Evolutionary conservation across 2,329 filamentous ascomycete genomes (phyloP).

Genomic region (Aspergillus sp.): DNA sequence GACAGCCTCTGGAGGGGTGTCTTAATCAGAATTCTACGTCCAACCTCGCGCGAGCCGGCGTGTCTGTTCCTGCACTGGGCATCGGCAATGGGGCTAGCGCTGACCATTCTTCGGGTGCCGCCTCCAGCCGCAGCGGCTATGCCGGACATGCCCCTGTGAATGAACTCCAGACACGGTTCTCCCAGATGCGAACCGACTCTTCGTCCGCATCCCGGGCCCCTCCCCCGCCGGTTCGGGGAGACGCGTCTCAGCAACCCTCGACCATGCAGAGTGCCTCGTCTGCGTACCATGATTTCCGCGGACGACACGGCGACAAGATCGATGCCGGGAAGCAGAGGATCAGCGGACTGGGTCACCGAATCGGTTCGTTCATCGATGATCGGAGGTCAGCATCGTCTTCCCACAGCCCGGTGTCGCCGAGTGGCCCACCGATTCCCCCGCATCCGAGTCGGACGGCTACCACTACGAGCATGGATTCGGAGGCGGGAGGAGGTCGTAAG

Average conservation of each 20-base stretch:
- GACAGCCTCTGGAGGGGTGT: conserved; percentile 33
- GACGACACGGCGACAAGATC: conserved; percentile 69
- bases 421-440: conserved; percentile 16
- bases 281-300: conserved; percentile 66
- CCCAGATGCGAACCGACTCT: conserved; percentile 48
- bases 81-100: conserved; percentile 53
- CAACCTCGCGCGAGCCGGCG: conserved; percentile 69
- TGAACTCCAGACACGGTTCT: conserved; percentile 69
- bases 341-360: conserved; percentile 45
- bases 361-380: conserved; percentile 49
- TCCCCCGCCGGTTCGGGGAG: conserved; percentile 35
- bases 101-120: conserved; percentile 26
- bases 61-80: conserved; percentile 75
- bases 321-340: conserved; percentile 59
- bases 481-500: conserved; percentile 33
- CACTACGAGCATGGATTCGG: conserved; percentile 28
- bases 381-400: conserved; percentile 31
- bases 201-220: conserved; percentile 24
- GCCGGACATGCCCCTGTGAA: conserved; percentile 50
- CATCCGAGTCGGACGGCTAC: conserved; percentile 25
- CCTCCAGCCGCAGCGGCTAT: conserved; percentile 21
- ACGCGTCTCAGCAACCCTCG: conserved; percentile 54
- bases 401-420: background rate
- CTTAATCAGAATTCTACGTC: conserved; percentile 61
- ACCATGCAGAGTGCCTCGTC: conserved; percentile 60